phyloP scores from a whole-genome alignment of 108 stramenopile species.

The Aurantiochytrium sp. region DNA sequence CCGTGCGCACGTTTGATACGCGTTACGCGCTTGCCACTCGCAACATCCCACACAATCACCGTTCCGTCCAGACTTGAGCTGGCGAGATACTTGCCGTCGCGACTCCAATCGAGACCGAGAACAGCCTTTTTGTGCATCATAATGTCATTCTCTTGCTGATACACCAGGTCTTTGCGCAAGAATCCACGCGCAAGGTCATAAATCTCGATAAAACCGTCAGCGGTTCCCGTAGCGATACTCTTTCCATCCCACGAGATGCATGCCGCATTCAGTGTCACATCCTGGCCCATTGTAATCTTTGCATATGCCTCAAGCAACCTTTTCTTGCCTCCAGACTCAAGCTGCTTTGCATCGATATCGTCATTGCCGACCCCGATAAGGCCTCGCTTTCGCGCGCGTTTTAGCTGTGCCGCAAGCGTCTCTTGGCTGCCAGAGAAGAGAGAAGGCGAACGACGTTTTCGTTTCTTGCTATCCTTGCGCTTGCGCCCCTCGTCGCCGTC shows the following conservation, averaged over 20 bases:
- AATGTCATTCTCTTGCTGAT: constrained; percentile 67
- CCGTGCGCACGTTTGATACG: constrained; percentile 56
- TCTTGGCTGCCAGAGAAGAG: background rate
- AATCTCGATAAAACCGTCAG: constrained; percentile 87
- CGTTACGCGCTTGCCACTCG: constrained; percentile 65
- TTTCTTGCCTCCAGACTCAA: background rate
- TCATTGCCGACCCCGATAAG: constrained; percentile 24
- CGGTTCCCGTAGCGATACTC: constrained; percentile 69
- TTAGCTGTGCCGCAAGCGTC: constrained; percentile 16
- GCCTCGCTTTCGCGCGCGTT: constrained; percentile 22
- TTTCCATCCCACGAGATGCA: constrained; percentile 32
- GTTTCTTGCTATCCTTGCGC: background rate
- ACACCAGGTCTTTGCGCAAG: constrained; percentile 40
- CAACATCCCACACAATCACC: constrained; percentile 69
- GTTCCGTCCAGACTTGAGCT: constrained; percentile 63
- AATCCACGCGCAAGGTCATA: constrained; percentile 64
- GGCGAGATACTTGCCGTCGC: constrained; percentile 73
- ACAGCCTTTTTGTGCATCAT: constrained; percentile 75
- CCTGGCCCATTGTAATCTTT: constrained; percentile 26
- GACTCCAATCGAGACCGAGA: constrained; percentile 63
- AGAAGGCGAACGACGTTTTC: constrained; percentile 24
- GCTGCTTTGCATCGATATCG: background rate
- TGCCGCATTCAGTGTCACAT: background rate
- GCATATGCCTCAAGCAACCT: constrained; percentile 21
- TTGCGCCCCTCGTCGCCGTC: background rate